Evolutionary conservation across 768 basidiomycete genomes (phyloP), one percentile per base, ranked within the genome.

Genomic region (Xanthoconium purpureum): DNA sequence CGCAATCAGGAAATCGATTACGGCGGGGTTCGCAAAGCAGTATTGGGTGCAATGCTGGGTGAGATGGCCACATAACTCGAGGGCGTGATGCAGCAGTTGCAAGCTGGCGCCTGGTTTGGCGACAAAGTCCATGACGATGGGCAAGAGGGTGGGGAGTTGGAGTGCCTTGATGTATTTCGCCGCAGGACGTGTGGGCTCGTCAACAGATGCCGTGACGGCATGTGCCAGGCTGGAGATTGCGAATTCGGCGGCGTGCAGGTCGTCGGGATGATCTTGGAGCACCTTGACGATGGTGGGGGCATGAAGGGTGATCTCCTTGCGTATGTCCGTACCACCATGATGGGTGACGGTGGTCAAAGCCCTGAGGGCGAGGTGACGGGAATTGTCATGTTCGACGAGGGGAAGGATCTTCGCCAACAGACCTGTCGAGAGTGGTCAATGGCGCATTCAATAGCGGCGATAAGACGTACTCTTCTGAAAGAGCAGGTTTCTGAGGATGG

Each of bases 281-380:
- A 85, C 65, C 30, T 72, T 75, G 15, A 80, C 59, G 11, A 87
- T 69, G 14, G 62, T 64, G 11, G 74, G 65, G 35, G 77, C 69
- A 48, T 73, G 75, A 3, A 70, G 62, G 0, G 84, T 82, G 50
- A 88, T 80, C 53, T 79, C 79, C 44, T 71, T 64, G 37, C 81
- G 80, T 29, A 80, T 75, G 17, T 76, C 71, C 4, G 63, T 56
- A 7, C 84, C 84, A 5, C 84, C 84, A 46, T 86, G 84, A 56
- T 84, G 85, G 0, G 85, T 87, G 12, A 87, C 76, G 24, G 79
- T 83, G 0, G 77, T 77, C 20, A 88, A 69, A 0, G 83, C 77
- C 30, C 79, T 79, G 11, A 88, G 72, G 9, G 82, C 83, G 47
- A 84, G 67, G 59, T 79, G 75, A 1, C 82, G 78, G 3, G 79